A percentile compares a stretch with the other conserved stretches of the same genome.
Evolutionary conservation across 768 basidiomycete species (phyloP).

Genomic region (Cystofilobasidium bisporidii): DNA sequence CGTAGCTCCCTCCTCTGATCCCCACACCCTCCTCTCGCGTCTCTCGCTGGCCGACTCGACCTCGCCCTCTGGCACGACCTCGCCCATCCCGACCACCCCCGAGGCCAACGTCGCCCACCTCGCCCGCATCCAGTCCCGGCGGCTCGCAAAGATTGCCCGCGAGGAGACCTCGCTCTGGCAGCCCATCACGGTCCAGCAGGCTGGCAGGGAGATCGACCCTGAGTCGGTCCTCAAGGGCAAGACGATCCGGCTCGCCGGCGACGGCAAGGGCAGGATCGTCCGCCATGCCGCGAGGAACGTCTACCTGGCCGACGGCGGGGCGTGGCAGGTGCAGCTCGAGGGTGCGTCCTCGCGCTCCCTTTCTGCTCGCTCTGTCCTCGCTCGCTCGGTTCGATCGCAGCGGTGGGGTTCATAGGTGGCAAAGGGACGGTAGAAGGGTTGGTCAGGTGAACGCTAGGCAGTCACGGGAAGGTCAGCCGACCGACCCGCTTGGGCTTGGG

Average conservation of each 20-base stretch:
- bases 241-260: not conserved
- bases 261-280: not conserved
- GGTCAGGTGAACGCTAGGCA: too few relatives aligned
- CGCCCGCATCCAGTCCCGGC: not conserved
- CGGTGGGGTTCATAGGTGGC: too few relatives aligned
- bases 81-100: not conserved
- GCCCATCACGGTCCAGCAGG: not conserved
- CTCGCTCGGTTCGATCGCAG: too few relatives aligned
- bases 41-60: slow-evolving; percentile 10
- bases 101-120: slow-evolving; percentile 10
- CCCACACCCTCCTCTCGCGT: slow-evolving; percentile 3
- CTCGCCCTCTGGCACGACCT: not conserved
- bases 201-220: not conserved
- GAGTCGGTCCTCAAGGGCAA: not conserved
- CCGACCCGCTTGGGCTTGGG: not conserved
- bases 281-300: not conserved
- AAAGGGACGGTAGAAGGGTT: too few relatives aligned
- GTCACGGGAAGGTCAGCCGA: too few relatives aligned
- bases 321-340: slow-evolving; percentile 4
- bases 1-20: not conserved
- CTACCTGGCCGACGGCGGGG: not conserved
- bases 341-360: not conserved
- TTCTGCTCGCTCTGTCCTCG: not conserved
- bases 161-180: not conserved
- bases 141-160: not conserved